Conservation (phyloP, 139 green algal genomes). For the Pedinophyceae sp. region DNA sequence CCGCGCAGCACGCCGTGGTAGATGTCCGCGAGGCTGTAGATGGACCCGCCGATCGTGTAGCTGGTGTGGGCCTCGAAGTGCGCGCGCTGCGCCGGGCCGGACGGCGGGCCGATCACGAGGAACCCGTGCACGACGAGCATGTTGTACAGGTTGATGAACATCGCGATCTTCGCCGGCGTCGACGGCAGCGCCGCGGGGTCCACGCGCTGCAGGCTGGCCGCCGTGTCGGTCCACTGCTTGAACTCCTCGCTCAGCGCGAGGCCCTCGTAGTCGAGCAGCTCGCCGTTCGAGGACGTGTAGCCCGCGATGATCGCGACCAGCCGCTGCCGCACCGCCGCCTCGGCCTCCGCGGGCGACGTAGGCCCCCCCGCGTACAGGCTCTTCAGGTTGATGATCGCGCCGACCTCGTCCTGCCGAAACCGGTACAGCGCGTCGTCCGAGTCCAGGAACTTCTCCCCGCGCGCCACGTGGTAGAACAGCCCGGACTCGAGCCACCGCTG, state of each 20-base stretch:
- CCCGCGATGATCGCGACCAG: slow-evolving; percentile 8
- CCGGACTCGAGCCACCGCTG: slow-evolving; percentile 20
- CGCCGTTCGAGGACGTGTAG: slow-evolving; percentile 5
- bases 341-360: slow-evolving; percentile 1
- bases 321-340: slow-evolving; percentile 4
- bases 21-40: slow-evolving; percentile 19
- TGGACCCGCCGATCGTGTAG: slow-evolving; percentile 14
- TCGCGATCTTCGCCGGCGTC: slow-evolving; percentile 15
- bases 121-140: slow-evolving; percentile 18
- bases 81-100: slow-evolving; percentile 11
- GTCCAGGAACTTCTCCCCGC: slow-evolving; percentile 10
- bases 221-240: slow-evolving; percentile 7
- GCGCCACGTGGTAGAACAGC: slow-evolving; percentile 16
- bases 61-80: slow-evolving; percentile 14
- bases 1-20: slow-evolving; percentile 21
- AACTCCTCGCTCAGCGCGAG: slow-evolving; percentile 10
- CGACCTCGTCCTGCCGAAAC: slow-evolving; percentile 18
- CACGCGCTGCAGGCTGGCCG: slow-evolving; percentile 12
- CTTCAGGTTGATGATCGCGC: slow-evolving; percentile 19
- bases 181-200: slow-evolving; percentile 3
- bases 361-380: background rate
- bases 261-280: slow-evolving; percentile 17
- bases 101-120: slow-evolving; percentile 14
- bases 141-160: slow-evolving; percentile 32
- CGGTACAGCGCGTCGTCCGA: slow-evolving; percentile 11